phyloP scores from a whole-genome alignment of 257 asterid species.

The Salvia rosmarinus region DNA sequence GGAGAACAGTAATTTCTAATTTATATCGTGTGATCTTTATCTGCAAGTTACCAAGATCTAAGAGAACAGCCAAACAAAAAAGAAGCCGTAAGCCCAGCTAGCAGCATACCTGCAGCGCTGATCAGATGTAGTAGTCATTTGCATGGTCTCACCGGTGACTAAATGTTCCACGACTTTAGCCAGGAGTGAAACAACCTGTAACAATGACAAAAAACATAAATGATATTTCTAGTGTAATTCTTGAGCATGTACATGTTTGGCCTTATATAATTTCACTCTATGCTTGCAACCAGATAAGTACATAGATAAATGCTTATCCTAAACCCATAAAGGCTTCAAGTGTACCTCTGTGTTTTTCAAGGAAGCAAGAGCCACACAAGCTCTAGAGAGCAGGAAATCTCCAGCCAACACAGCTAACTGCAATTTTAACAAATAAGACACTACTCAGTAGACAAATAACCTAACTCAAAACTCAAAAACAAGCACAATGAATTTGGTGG shows the following conservation, averaged over 20 bases:
- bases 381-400: slow-evolving; percentile 91
- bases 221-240: not conserved
- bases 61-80: slow-evolving; percentile 2
- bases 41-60: not conserved
- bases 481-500: not conserved
- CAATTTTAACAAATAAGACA: slow-evolving; percentile 34
- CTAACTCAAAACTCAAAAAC: not conserved
- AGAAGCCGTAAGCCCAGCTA: slow-evolving; percentile 6
- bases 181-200: slow-evolving; percentile 86
- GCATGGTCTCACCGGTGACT: slow-evolving; percentile 99
- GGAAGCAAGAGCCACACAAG: slow-evolving; percentile 97
- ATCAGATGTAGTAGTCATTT: slow-evolving; percentile 81
- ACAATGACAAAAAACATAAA: not conserved
- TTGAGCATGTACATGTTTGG: slow-evolving; percentile 16
- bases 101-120: slow-evolving; percentile 82
- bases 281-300: slow-evolving; percentile 13
- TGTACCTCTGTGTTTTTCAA: slow-evolving; percentile 87
- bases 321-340: slow-evolving; percentile 18
- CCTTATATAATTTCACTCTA: not conserved
- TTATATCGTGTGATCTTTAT: not conserved
- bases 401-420: slow-evolving; percentile 97
- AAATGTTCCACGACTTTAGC: slow-evolving; percentile 93
- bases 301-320: slow-evolving; percentile 17
- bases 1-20: not conserved
- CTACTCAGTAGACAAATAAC: slow-evolving; percentile 20